Evolutionary conservation across 2,329 filamentous ascomycete species (phyloP).

Genomic region (Claviceps sp.): DNA sequence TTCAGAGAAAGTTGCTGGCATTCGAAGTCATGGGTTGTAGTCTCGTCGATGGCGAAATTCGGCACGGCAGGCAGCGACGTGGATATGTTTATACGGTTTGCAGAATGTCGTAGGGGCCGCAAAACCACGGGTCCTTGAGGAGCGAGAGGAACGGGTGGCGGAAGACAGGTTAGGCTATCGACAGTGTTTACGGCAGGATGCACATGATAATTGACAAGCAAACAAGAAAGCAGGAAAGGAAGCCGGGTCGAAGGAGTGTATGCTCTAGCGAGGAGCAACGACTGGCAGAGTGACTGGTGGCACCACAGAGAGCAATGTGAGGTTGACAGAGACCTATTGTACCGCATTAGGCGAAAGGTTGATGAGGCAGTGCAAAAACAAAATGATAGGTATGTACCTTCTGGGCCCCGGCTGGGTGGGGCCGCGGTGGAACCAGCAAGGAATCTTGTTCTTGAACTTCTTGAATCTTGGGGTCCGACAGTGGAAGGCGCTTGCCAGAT

Average conservation of each 20-base stretch:
- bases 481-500: background rate
- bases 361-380: slow-evolving; percentile 6
- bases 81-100: background rate
- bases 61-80: background rate
- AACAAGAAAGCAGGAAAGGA: background rate
- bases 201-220: background rate
- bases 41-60: background rate
- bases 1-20: background rate
- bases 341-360: background rate
- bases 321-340: background rate
- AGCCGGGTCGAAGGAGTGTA: background rate
- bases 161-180: background rate
- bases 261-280: background rate
- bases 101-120: background rate
- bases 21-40: background rate
- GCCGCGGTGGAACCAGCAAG: background rate
- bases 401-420: background rate
- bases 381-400: background rate
- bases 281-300: background rate
- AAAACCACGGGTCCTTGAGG: background rate
- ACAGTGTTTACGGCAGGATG: background rate
- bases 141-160: background rate
- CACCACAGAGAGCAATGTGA: background rate
- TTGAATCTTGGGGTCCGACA: background rate
- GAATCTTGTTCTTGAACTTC: background rate